phyloP scores from a whole-genome alignment of 768 basidiomycete genomes.

The Trametes cubensis region DNA sequence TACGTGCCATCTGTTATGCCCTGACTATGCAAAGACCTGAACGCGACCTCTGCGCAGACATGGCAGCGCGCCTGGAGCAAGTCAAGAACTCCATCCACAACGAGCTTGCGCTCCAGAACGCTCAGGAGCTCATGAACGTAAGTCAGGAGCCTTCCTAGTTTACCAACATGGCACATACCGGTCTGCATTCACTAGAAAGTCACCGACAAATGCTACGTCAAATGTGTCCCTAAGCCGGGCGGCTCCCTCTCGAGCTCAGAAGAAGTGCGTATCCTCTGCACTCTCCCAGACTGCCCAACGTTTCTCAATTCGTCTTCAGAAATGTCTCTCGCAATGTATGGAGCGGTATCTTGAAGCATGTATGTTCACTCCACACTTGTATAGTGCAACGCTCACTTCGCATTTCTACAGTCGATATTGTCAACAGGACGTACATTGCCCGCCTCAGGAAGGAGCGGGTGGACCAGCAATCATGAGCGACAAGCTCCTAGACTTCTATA shows the following conservation, averaged over 20 bases:
- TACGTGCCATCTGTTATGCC: not conserved
- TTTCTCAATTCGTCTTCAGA: constrained; percentile 42
- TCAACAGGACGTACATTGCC: constrained; percentile 67
- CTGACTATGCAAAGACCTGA: not conserved
- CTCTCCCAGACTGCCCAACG: not conserved
- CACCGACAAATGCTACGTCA: constrained; percentile 75
- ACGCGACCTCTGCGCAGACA: constrained; percentile 34
- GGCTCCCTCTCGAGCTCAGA: constrained; percentile 69
- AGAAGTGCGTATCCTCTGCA: constrained; percentile 51
- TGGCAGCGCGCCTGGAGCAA: constrained; percentile 42
- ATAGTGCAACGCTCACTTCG: not conserved
- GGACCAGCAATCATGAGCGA: constrained; percentile 8
- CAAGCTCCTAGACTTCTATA: not conserved
- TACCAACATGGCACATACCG: not conserved
- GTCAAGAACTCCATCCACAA: constrained; percentile 65
- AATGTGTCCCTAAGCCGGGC: constrained; percentile 78
- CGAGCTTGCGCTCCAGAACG: constrained; percentile 74
- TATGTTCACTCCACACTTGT: constrained; percentile 43
- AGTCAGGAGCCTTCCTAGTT: constrained; percentile 18
- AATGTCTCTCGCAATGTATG: constrained; percentile 73
- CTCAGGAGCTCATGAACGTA: constrained; percentile 82
- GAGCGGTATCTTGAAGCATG: constrained; percentile 87
- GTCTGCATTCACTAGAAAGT: constrained; percentile 55
- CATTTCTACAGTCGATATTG: constrained; percentile 65
- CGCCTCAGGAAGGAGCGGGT: constrained; percentile 58